A percentile compares a stretch with the other conserved stretches of the same genome.
Conservation (phyloP, 2,329 filamentous ascomycete species). For the Cladosporium sp. region DNA sequence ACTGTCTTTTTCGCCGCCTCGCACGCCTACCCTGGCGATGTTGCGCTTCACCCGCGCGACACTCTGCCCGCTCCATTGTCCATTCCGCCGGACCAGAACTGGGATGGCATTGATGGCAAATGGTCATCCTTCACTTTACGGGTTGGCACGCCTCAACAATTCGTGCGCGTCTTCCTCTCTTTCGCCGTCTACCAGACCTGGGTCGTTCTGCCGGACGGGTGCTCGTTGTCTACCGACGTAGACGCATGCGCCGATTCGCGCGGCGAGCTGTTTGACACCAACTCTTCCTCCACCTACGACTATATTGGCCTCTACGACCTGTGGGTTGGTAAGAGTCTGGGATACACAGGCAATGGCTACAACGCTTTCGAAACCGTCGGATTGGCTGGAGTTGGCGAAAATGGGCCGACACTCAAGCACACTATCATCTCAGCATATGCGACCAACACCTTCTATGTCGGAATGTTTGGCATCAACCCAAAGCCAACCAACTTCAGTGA, state of each 20-base stretch:
- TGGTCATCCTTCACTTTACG: constrained; percentile 67
- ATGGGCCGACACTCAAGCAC: constrained; percentile 38
- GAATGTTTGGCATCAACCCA: constrained; percentile 45
- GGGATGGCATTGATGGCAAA: constrained; percentile 60
- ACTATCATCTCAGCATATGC: constrained; percentile 39
- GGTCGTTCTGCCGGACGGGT: constrained; percentile 58
- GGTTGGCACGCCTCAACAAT: constrained; percentile 50
- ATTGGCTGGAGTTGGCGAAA: constrained; percentile 31
- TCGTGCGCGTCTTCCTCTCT: constrained; percentile 56
- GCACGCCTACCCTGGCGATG: too few species aligned
- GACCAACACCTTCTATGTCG: constrained; percentile 40
- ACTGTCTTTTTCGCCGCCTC: constrained; percentile 13
- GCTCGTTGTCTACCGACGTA: constrained; percentile 33
- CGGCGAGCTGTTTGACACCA: constrained; percentile 55
- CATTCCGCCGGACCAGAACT: constrained; percentile 28
- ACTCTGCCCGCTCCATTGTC: constrained; percentile 24
- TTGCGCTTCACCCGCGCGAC: too few species aligned
- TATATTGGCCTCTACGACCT: constrained; percentile 57
- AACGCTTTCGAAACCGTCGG: constrained; percentile 54
- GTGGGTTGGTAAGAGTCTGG: constrained; percentile 53
- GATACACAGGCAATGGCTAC: constrained; percentile 56
- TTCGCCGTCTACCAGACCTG: constrained; percentile 68
- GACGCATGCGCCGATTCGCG: constrained; percentile 49
- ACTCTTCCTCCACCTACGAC: constrained; percentile 54
- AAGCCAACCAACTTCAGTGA: constrained; percentile 48